A percentile compares a stretch with the other conserved stretches of the same genome.
phyloP scores from a whole-genome alignment of 139 green algal species.

The Closterium sp. region DNA sequence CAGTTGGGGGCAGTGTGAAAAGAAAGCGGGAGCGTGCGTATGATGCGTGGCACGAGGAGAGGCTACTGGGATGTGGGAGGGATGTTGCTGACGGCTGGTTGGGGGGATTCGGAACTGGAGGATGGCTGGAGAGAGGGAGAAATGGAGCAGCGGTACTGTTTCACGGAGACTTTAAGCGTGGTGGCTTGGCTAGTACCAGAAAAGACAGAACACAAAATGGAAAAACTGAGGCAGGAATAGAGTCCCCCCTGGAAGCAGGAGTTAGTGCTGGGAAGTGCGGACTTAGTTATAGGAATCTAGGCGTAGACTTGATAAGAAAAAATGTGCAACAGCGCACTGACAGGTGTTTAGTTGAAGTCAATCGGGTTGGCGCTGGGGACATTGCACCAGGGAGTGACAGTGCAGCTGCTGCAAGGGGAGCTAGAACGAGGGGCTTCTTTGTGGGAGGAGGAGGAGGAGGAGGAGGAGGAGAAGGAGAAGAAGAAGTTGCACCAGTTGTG shows the following conservation, averaged over 20 bases:
- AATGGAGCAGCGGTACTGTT: too few relatives aligned
- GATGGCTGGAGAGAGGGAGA: background rate
- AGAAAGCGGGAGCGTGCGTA: too few relatives aligned
- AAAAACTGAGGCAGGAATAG: too few relatives aligned
- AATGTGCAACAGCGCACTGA: background rate
- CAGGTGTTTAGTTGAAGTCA: background rate
- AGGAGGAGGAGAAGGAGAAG: too few relatives aligned
- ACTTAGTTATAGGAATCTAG: background rate
- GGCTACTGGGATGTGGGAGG: background rate
- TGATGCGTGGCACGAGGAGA: background rate
- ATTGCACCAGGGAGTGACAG: background rate
- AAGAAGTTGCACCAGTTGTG: background rate
- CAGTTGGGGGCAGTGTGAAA: too few relatives aligned
- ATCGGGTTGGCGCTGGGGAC: too few relatives aligned
- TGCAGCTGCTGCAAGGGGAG: background rate
- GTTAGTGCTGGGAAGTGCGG: background rate
- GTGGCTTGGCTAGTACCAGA: too few relatives aligned
- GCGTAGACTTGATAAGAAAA: background rate
- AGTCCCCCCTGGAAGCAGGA: background rate
- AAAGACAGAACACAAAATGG: too few relatives aligned
- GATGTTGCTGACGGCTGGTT: background rate
- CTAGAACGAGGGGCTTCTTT: background rate
- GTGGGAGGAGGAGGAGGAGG: background rate
- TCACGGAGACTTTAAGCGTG: too few relatives aligned
- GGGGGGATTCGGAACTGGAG: background rate